Base-by-base conservation (phyloP, 371 early-diverging fungal species). In the Lichtheimia ornata region DNA sequence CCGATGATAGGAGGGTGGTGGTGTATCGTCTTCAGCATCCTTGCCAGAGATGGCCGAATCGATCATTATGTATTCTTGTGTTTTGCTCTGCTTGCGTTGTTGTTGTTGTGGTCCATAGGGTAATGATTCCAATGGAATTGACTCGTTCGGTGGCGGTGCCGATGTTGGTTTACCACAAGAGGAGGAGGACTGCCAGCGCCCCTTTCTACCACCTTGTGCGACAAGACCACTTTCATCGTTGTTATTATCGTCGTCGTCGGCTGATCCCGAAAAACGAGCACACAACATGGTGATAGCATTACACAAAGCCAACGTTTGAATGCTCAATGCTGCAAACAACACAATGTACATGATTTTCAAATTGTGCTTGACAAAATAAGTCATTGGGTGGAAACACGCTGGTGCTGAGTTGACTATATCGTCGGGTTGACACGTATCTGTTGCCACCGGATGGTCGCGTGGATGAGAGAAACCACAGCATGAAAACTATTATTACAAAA, bases 391-490 rank as follows among this genome's bases (percentile, higher is more conserved):
- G 56, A 67, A 66, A 40, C 78, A 77, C 14, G 74, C 63, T 55
- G 66, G 73, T 13, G 56, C 58, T 2, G 73, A 64, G 40, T 66
- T 72, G 5, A 64, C 42, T 14, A 62, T 41, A 25, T 69, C 64
- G 47, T 66, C 57, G n/a, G 65, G 62, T 35, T 58, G 49, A 49
- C 78, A 77, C 9, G 53, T 71, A 11, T 49, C 11, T 24, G 67
- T 62, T 22, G 67, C 40, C 22, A 71, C 66, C 17, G 70, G 58
- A 56, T 72, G 71, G 20, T 72, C 78, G 25, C 65, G 44, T 3
- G 62, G 57, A 49, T 71, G 61, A 27, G 74, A 58, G 41, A 63
- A 77, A 24, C 78, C 74, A 62, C 75, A 74, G 30, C 78, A 77
- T 45, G 57, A 52, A 56, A 77, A 73, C 69, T 74, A 41, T 24